Evolutionary conservation across 1,284 basidiomycete species (phyloP).

Genomic region (Vanrija humicola): DNA sequence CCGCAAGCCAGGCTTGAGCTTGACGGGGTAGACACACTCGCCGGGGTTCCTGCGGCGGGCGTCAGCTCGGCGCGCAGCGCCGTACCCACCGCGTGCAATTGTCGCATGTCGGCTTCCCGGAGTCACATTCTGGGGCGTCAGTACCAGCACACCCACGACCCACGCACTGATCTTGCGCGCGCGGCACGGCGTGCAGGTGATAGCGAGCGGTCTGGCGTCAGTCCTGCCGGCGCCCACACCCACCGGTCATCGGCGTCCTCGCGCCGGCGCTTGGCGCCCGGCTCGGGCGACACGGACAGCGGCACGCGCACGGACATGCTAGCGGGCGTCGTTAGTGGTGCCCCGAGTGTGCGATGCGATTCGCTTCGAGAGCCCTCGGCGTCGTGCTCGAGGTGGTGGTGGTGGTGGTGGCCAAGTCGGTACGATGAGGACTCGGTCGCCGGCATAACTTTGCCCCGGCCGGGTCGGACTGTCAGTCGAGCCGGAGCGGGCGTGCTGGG

Average conservation of each 20-base stretch:
- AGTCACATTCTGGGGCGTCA: conserved; percentile 39
- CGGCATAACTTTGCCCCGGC: too few species aligned
- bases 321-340: too few species aligned
- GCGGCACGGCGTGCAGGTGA: conserved; percentile 19
- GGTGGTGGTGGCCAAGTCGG: too few species aligned
- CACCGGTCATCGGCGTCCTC: background rate
- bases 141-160: background rate
- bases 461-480: too few species aligned
- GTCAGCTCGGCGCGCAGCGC: background rate
- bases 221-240: background rate
- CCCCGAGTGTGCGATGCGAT: too few species aligned
- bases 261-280: too few species aligned
- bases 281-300: too few species aligned
- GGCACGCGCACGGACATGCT: too few species aligned
- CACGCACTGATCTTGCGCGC: conserved; percentile 19
- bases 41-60: conserved; percentile 20
- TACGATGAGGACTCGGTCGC: too few species aligned
- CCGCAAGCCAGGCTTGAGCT: conserved; percentile 47
- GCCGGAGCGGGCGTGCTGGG: too few species aligned
- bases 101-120: conserved; percentile 43
- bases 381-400: too few species aligned
- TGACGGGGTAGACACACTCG: conserved; percentile 44
- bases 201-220: conserved; percentile 12
- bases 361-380: too few species aligned
- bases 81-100: conserved; percentile 44